Evolutionary conservation across 495 filamentous ascomycete genomes (phyloP).

Genomic region (Collariella sp.): DNA sequence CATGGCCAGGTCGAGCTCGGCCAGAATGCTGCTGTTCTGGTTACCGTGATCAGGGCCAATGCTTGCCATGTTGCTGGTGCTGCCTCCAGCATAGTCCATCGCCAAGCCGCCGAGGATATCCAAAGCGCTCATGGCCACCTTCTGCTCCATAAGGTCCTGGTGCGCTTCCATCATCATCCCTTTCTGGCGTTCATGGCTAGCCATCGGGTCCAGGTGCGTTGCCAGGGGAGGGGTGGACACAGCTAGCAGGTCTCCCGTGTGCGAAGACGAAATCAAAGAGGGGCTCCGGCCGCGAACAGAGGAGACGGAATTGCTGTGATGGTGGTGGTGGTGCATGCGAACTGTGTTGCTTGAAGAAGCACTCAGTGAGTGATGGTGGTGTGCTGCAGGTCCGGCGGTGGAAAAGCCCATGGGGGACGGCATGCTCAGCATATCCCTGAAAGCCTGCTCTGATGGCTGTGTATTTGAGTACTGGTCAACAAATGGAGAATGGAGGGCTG

Average conservation of each 20-base stretch:
- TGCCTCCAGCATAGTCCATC: slow-evolving; percentile 2
- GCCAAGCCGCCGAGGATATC: slow-evolving; percentile 13
- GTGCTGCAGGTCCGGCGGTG: not conserved
- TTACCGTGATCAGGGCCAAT: slow-evolving; percentile 7
- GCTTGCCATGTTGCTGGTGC: slow-evolving; percentile 7
- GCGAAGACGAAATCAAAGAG: slow-evolving; percentile 34
- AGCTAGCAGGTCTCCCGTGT: slow-evolving; percentile 33
- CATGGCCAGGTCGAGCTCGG: slow-evolving; percentile 24
- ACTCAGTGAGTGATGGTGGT: not conserved
- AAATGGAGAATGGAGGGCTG: slow-evolving; percentile 17
- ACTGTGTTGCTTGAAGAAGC: slow-evolving; percentile 7
- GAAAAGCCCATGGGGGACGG: not conserved
- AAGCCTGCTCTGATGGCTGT: slow-evolving; percentile 2
- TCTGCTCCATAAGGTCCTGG: slow-evolving; percentile 9
- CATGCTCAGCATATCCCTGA: slow-evolving; percentile 18
- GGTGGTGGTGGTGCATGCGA: slow-evolving; percentile 13
- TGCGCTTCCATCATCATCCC: slow-evolving; percentile 14
- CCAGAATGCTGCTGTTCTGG: slow-evolving; percentile 20
- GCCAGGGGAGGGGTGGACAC: slow-evolving; percentile 22
- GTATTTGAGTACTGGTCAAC: slow-evolving; percentile 11
- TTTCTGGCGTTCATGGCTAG: slow-evolving; percentile 30
- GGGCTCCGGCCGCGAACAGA: slow-evolving; percentile 38
- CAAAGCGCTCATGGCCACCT: slow-evolving; percentile 9
- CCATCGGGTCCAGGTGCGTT: slow-evolving; percentile 17
- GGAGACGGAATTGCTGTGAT: slow-evolving; percentile 21